These are phyloP conservation scores for Penicillium griseofulvum DNA, from an alignment of 2,329 filamentous ascomycete species.

Conservation along the genomic window DNA sequence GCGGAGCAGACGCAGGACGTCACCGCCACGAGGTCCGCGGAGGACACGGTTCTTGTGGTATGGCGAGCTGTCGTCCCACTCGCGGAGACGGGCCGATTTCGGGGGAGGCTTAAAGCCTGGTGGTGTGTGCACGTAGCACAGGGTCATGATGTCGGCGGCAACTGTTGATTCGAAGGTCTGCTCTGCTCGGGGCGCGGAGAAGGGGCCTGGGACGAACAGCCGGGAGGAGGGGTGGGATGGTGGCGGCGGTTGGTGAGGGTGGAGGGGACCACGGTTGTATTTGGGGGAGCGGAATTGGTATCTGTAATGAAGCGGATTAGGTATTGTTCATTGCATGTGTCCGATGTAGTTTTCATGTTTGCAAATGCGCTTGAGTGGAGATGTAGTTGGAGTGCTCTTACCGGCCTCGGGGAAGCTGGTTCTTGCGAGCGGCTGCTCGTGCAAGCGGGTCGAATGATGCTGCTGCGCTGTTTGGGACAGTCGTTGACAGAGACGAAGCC, in stretches of 20 bases:
- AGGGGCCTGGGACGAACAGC: constrained; percentile 85
- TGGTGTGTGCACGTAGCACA: constrained; percentile 82
- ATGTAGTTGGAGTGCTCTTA: constrained; percentile 24
- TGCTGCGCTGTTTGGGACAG: constrained; percentile 40
- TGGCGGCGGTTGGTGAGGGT: constrained; percentile 86
- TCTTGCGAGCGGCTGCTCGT: constrained; percentile 45
- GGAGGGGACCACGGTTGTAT: constrained; percentile 89
- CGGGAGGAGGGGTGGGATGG: constrained; percentile 84
- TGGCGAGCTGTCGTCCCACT: constrained; percentile 86
- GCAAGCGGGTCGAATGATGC: constrained; percentile 52
- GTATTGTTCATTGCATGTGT: background rate
- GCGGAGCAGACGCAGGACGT: constrained; percentile 51
- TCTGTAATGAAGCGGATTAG: constrained; percentile 48
- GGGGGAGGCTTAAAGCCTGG: constrained; percentile 66
- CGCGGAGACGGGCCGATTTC: constrained; percentile 66
- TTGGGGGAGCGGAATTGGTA: constrained; percentile 94
- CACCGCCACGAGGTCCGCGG: constrained; percentile 77
- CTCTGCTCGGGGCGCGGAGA: constrained; percentile 79
- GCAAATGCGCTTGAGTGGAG: background rate
- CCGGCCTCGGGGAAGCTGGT: constrained; percentile 54
- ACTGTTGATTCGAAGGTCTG: constrained; percentile 88
- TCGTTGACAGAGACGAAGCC: constrained; percentile 45
- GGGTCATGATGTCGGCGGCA: constrained; percentile 80
- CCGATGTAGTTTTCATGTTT: background rate
- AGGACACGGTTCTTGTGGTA: constrained; percentile 91